phyloP scores from a whole-genome alignment of 371 early-diverging fungal species.

The Mortierella sp. region DNA sequence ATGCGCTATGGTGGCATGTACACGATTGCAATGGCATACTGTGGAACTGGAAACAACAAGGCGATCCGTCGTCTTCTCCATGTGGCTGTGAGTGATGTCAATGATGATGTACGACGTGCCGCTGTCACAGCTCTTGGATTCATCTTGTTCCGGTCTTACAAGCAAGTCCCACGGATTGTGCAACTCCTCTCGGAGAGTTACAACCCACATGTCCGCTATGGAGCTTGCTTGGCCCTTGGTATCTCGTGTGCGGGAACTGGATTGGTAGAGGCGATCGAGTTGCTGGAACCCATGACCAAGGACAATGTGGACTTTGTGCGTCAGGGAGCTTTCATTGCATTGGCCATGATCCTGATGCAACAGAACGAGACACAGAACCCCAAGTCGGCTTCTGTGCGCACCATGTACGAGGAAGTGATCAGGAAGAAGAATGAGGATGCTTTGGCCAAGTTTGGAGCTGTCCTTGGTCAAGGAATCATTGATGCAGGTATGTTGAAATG shows the following conservation, averaged over 20 bases:
- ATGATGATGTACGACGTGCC: constrained; percentile 98
- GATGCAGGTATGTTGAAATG: constrained; percentile 80
- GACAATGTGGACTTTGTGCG: constrained; percentile 98
- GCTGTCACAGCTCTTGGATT: constrained; percentile 98
- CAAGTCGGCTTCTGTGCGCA: constrained; percentile 80
- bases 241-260: constrained; percentile 98
- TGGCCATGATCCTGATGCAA: constrained; percentile 98
- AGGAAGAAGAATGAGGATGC: constrained; percentile 93
- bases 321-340: constrained; percentile 98
- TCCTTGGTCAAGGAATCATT: constrained; percentile 96
- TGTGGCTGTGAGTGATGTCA: constrained; percentile 97
- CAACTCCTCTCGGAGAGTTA: constrained; percentile 98
- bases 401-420: constrained; percentile 90
- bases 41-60: constrained; percentile 97
- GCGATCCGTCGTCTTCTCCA: constrained; percentile 95
- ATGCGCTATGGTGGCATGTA: constrained; percentile 97
- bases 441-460: constrained; percentile 98
- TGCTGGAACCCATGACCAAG: constrained; percentile 98
- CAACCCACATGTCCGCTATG: constrained; percentile 98
- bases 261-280: constrained; percentile 88
- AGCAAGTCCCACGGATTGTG: constrained; percentile 96
- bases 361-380: constrained; percentile 88
- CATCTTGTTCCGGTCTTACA: constrained; percentile 88
- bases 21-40: constrained; percentile 97
- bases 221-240: constrained; percentile 97